phyloP scores from a whole-genome alignment of 1,284 basidiomycete species.

The Cerioporus squamosus region DNA sequence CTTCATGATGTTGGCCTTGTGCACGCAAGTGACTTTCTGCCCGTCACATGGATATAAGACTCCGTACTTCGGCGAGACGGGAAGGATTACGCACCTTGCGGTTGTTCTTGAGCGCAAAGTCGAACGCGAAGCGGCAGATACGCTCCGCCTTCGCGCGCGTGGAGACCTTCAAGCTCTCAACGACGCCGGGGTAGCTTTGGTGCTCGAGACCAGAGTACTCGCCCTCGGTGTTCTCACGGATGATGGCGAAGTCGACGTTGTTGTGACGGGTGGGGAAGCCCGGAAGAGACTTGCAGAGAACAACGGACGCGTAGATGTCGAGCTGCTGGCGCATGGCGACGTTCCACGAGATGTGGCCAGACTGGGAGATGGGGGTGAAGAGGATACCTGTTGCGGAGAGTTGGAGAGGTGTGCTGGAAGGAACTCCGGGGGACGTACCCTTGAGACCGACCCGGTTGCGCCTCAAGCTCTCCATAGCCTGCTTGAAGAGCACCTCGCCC shows the following conservation, averaged over 20 bases:
- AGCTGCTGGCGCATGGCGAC: constrained; percentile 99
- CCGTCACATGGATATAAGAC: background rate
- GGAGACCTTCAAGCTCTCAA: constrained; percentile 98
- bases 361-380: constrained; percentile 96
- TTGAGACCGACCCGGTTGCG: constrained; percentile 98
- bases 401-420: too few species aligned
- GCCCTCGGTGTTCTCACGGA: constrained; percentile 99
- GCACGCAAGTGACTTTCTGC: constrained; percentile 98
- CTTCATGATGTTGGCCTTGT: constrained; percentile 99
- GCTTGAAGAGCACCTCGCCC: constrained; percentile 95
- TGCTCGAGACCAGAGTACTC: constrained; percentile 99
- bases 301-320: constrained; percentile 98
- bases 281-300: constrained; percentile 98
- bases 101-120: constrained; percentile 99
- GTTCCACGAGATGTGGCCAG: constrained; percentile 99
- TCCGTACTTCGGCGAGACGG: too few species aligned
- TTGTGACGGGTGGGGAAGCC: constrained; percentile 96
- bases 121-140: constrained; percentile 97
- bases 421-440: constrained; percentile 57
- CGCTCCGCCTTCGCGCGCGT: constrained; percentile 96
- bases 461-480: constrained; percentile 96
- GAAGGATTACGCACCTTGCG: constrained; percentile 70
- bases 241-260: constrained; percentile 98
- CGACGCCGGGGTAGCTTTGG: constrained; percentile 97
- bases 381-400: constrained; percentile 76